These are phyloP conservation scores for Spatholobus suberectus DNA, from an alignment of 306 rosid species.

Conservation along the genomic window DNA sequence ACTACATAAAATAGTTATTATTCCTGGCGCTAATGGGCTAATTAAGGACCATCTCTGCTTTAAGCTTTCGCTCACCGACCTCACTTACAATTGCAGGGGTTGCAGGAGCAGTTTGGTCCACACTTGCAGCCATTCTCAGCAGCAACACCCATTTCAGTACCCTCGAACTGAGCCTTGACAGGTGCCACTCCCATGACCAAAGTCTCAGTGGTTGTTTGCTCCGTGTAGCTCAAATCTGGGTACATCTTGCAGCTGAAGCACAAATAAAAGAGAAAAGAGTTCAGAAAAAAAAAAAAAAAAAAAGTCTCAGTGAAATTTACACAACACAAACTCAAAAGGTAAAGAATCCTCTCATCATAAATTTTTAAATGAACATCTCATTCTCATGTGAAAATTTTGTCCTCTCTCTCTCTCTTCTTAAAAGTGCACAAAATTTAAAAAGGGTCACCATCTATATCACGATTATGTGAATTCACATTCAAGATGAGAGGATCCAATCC, in stretches of 20 bases:
- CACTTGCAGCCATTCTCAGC: constrained; percentile 85
- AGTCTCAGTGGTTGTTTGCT: constrained; percentile 52
- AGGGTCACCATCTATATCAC: not conserved
- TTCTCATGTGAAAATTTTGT: not conserved
- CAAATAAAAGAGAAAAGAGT: not conserved
- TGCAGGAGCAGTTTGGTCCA: constrained; percentile 72
- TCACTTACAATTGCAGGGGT: constrained; percentile 85
- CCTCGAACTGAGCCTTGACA: constrained; percentile 47
- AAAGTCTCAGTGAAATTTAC: not conserved
- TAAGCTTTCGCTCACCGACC: not conserved
- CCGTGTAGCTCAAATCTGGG: constrained; percentile 62
- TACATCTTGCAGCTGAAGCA: constrained; percentile 62
- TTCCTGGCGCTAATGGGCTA: constrained; percentile 1
- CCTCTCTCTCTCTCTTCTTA: not conserved
- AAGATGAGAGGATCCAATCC: not conserved
- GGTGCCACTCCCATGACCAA: constrained; percentile 67
- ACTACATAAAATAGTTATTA: not conserved
- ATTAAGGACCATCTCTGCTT: constrained; percentile 46
- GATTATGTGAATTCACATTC: not conserved
- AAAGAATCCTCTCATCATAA: not conserved
- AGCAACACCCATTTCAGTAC: constrained; percentile 58
- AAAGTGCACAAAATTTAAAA: not conserved
- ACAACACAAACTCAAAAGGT: not conserved
- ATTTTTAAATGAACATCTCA: not conserved
- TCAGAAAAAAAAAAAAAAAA: not conserved